Base-by-base conservation (phyloP, 345 rosid genomes). In the Sonneratia alba region DNA sequence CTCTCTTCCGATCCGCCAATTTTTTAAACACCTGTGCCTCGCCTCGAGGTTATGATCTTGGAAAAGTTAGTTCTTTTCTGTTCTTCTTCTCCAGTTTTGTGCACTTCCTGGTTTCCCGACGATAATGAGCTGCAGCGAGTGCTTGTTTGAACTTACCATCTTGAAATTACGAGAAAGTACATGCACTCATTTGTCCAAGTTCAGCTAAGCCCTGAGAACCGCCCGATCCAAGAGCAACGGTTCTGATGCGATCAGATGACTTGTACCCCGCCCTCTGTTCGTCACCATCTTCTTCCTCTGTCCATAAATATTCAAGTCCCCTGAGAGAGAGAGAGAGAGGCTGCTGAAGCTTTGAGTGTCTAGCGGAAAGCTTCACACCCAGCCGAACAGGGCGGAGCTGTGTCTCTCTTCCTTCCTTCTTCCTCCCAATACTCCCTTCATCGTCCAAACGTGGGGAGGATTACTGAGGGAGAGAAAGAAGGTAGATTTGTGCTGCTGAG, bases 161-260 rank as follows among this genome's bases (percentile, higher is more conserved):
- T 27, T 49, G 55, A 4, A 49, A 49, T 12, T 12, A 15, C 55
- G 55, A 49, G 2, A 49, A 49, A 13, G 3, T 49, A 1, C 32
- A 27, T 48, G 19, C 49, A 21, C 40, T 5, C 1, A 27, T 7
- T 6, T 61, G 22, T 8, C 14, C n/a, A n/a, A n/a, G n/a, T 9
- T 34, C 1, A 18, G 19, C 40, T 11, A n/a, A 36, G 12, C 71
- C 36, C 36, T 32, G 37, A 24, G 43, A 69, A 61, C 77, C 76
- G 77, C 56, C 43, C 0, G 83, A 79, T 79, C 47, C 9, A 4
- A 14, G 51, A 75, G 51, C 19, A 67, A 79, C 70, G 83, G 82
- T 38, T 1, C 40, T 18, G 76, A 76, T 84, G 59, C 19, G 1
- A 72, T 32, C 40, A 47, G 24, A 49, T 74, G 80, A 79, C 82